Evolutionary conservation across 129 eudicot species (phyloP), one percentile per base, ranked within the genome.

Genomic region (Chrysanthemum seticuspe): DNA sequence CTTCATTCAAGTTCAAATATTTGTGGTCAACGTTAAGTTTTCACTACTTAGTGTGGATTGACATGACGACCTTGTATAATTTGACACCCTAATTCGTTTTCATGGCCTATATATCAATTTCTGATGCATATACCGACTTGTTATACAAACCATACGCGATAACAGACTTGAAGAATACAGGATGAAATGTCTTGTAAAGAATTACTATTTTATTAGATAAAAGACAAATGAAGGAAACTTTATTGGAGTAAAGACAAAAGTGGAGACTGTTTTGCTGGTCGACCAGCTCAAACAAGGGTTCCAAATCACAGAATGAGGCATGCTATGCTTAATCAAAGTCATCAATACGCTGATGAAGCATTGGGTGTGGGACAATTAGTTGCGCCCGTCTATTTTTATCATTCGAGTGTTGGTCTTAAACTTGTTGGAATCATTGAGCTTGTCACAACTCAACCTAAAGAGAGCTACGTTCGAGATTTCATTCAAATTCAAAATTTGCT

Each of bases 351-450:
- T 45, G 16, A 29, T 8, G 70, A 65, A 47, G 55, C 50, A 18
- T 14, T 9, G 19, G 55, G 29, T 14, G 16, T 7, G 55, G 70
- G 70, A 6, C 70, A 65, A 55, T 45, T 45, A 1, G 70, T 65
- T 45, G 4, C 18, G 53, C 70, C 70, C 18, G 70, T 65, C 27
- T 65, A 44, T 56, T 56, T 19, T 65, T 13, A 18, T 40, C 15
- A 10, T 18, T 9, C 3, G 15, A 54, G 70, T 15, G 57, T 5
- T 12, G 9, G 2, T 57, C 4, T 7, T 9, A 10, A 47, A 66
- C 40, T 48, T 21, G 40, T 6, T 3, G 71, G 71, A 47, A 19
- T 66, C 71, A 66, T 66, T 13, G 71, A 66, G 71, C 52, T 16
- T 45, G 16, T 45, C 57, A 66, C 57, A 1, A 18, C 36, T 66